Evolutionary conservation across 1,284 basidiomycete genomes (phyloP), one percentile per base, ranked within the genome.

Genomic region (Calocybe gambosa): DNA sequence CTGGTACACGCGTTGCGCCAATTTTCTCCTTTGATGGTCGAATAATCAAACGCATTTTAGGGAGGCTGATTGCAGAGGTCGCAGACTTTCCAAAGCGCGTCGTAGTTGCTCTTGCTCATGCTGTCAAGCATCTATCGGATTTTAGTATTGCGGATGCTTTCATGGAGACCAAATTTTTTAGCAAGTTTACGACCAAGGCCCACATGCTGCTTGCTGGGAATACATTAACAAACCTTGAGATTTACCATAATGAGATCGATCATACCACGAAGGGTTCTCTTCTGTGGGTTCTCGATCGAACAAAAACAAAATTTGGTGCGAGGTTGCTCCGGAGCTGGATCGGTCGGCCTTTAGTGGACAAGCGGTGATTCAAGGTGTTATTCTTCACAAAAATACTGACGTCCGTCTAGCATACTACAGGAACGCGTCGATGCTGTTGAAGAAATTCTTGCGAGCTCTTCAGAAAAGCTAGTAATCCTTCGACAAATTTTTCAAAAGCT

Each of bases 181-280:
- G 69, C 13, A 81, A 76, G 56, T 98, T 98, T 59, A 75, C 87
- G 0, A 80, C 82, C 31, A 77, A 80, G 37, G 78, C 82, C 0
- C 85, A 91, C 53, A 96, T 98, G 93, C 74, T 93, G 12, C 73
- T 99, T 39, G 90, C 87, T 47, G 84, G 84, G 33, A 94, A 92
- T 59, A 96, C 95, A 0, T 67, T 98, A 12, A 74, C 76, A 21
- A 97, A 98, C 59, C 69, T 98, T 68, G 93, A 96, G 62, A 82
- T 96, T n/a, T 93, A 90, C 61, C 77, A 80, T 23, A 96, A 96
- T 56, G 85, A 91, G 56, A 93, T 91, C 0, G 85, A 94, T 60
- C 78, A 78, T 42, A 78, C 77, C 6, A 70, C 75, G 18, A 76
- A 71, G 43, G 95, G 94, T 0, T 90, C 89, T 33, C 65, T 99